Evolutionary conservation across 2,329 filamentous ascomycete species (phyloP).

Genomic region (Stagonosporopsis chrysanthemi): DNA sequence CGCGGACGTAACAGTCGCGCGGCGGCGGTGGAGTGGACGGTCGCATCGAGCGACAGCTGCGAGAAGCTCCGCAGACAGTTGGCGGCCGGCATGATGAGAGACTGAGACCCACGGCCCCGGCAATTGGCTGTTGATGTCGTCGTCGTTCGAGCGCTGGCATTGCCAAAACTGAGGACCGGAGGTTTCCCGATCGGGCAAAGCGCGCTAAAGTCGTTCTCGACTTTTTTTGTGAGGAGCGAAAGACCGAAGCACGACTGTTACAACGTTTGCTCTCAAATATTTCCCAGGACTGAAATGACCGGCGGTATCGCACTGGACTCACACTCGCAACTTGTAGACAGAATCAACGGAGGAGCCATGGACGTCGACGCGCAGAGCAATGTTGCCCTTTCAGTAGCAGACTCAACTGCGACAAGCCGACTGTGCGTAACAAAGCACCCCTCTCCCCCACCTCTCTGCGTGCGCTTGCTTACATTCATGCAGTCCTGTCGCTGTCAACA

Average conservation of each 20-base stretch:
- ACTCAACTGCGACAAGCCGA: conserved; percentile 42
- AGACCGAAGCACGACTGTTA: conserved; percentile 8
- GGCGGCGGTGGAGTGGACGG: conserved; percentile 30
- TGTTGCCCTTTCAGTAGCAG: conserved; percentile 41
- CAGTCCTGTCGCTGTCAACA: conserved; percentile 58
- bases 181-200: conserved; percentile 18
- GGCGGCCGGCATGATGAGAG: conserved; percentile 41
- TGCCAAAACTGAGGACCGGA: conserved; percentile 33
- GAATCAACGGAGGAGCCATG: conserved; percentile 45
- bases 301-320: conserved; percentile 37
- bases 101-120: conserved; percentile 35
- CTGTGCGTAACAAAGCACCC: conserved; percentile 32
- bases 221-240: conserved; percentile 6
- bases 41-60: conserved; percentile 40
- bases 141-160: conserved; percentile 21
- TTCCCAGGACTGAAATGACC: conserved; percentile 39
- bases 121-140: conserved; percentile 35
- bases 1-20: conserved; percentile 37
- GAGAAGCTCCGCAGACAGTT: conserved; percentile 44
- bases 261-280: conserved; percentile 1
- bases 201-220: conserved; percentile 28
- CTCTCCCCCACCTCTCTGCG: conserved; percentile 4
- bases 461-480: conserved; percentile 14
- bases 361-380: conserved; percentile 34
- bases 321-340: conserved; percentile 38